These are phyloP conservation scores for Populus davidiana DNA, from an alignment of 345 rosid species.

Conservation along the genomic window DNA sequence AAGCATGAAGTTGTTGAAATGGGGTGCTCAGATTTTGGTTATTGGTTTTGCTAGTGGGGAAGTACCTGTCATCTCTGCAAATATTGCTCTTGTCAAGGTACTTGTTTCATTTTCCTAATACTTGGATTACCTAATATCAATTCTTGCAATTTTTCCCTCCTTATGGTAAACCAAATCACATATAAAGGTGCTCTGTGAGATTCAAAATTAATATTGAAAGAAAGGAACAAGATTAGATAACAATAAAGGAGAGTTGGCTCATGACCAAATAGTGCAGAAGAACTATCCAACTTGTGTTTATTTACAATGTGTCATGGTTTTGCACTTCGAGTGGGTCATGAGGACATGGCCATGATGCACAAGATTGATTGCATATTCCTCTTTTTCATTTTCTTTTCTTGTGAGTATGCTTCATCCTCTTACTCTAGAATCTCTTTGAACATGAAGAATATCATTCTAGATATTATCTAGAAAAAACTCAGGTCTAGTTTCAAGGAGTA, in stretches of 20 bases:
- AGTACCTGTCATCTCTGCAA: slow-evolving; percentile 74
- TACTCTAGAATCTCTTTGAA: neutral
- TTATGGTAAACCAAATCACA: no score
- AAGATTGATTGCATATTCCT: neutral
- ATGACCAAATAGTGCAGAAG: neutral
- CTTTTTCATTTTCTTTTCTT: no score
- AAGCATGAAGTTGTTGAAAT: slow-evolving; percentile 71
- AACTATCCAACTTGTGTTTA: neutral
- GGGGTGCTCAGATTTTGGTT: slow-evolving; percentile 90
- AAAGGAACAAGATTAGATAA: neutral
- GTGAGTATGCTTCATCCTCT: neutral
- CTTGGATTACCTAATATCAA: neutral
- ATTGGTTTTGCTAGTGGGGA: slow-evolving; percentile 96
- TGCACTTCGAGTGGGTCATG: neutral
- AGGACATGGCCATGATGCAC: neutral
- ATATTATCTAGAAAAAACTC: neutral
- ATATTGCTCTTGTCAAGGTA: slow-evolving; percentile 92
- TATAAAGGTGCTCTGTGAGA: no score
- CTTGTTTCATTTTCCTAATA: neutral
- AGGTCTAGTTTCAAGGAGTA: no score
- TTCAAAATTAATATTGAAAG: no score
- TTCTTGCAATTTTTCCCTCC: no score
- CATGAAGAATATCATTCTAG: neutral
- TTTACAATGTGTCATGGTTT: neutral
- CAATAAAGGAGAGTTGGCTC: neutral